Evolutionary conservation across 2,329 filamentous ascomycete genomes (phyloP), one percentile per base, ranked within the genome.

Genomic region (Cyclaneusma minus): DNA sequence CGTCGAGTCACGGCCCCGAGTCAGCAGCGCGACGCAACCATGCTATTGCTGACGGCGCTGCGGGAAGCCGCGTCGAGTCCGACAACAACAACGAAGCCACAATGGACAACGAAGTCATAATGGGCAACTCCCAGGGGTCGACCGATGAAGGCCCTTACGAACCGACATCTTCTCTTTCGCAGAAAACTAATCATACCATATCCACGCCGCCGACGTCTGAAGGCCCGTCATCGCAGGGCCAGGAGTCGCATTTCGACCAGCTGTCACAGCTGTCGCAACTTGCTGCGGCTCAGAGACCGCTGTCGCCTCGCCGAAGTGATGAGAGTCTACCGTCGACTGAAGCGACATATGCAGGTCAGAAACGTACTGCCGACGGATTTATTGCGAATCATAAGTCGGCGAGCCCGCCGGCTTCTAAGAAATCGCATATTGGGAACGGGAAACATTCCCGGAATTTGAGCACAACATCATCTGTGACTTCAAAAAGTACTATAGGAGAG

Each of bases 301-400:
- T 43, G 34, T 29, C 34, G 44, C 45, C 43, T 47, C n/a, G n/a
- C n/a, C n/a, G n/a, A n/a, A n/a, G n/a, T n/a, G n/a, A n/a, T n/a
- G n/a, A n/a, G n/a, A n/a, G n/a, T n/a, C n/a, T n/a, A n/a, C n/a
- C n/a, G n/a, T 7, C 7, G 7, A 7, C 18, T 11, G 12, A 8
- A 8, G 7, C 12, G 27, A 30, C 39, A 10, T 40, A 39, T 26
- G 44, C 42, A 17, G 60, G 65, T 11, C 68, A 70, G 34, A 91
- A 91, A 54, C 66, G 83, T 38, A 87, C 70, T 41, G 79, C 80
- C 17, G 76, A 79, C 43, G 83, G 81, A n/a, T n/a, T n/a, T n/a
- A n/a, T n/a, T n/a, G n/a, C n/a, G n/a, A n/a, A n/a, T n/a, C n/a
- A n/a, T n/a, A n/a, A n/a, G n/a, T n/a, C n/a, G n/a, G n/a, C n/a